Conservation (phyloP, 192 early-diverging fungal genomes). For the Phlyctochytrium arcticum region DNA sequence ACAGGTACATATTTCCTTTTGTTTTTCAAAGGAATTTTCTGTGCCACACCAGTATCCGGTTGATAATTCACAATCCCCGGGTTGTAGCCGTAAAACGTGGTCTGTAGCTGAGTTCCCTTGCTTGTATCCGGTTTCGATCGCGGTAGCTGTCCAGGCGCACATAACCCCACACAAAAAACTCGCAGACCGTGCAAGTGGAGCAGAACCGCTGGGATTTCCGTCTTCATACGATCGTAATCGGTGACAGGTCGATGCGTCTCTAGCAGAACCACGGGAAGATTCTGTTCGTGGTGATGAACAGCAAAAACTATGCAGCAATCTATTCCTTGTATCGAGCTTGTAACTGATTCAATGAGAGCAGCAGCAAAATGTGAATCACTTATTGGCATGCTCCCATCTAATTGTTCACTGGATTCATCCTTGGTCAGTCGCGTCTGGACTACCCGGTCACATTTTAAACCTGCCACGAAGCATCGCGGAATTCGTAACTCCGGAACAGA, state of each 20-base stretch:
- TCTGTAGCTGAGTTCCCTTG: conserved; percentile 21
- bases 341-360: conserved; percentile 33
- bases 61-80: conserved; percentile 3
- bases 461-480: conserved; percentile 71
- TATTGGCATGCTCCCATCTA: too few relatives aligned
- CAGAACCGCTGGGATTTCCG: conserved; percentile 53
- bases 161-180: conserved; percentile 58
- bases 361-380: conserved; percentile 36
- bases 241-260: conserved; percentile 56
- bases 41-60: neutral
- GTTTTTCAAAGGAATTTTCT: neutral
- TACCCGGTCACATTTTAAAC: conserved; percentile 73
- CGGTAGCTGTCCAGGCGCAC: conserved; percentile 57
- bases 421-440: conserved; percentile 28
- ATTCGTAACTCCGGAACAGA: conserved; percentile 20
- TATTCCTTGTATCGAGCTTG: conserved; percentile 11
- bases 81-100: conserved; percentile 24
- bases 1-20: conserved; percentile 9
- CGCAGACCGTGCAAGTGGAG: conserved; percentile 58
- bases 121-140: conserved; percentile 29
- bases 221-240: conserved; percentile 49
- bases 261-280: conserved; percentile 67
- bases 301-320: conserved; percentile 50
- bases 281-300: conserved; percentile 62
- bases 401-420: neutral